Evolutionary conservation across 139 green algal genomes (phyloP).

Genomic region (Trebouxia sp.): DNA sequence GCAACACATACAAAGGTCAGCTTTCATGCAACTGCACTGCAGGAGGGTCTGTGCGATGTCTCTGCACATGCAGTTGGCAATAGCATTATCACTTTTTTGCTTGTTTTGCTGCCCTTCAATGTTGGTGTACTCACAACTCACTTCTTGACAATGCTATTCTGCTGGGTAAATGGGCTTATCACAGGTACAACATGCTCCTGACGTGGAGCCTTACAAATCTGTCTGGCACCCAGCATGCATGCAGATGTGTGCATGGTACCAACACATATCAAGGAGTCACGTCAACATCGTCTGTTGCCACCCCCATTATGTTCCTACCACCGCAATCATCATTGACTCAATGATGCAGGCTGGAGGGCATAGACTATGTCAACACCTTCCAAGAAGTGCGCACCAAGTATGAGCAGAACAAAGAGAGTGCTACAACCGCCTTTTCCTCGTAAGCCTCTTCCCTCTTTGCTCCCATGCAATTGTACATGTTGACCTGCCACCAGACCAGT

Average conservation of each 20-base stretch:
- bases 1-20: constrained; percentile 30
- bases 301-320: not conserved
- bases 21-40: not conserved
- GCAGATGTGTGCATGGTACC: not conserved
- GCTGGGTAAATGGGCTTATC: not conserved
- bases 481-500: not conserved
- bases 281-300: not conserved
- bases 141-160: not conserved
- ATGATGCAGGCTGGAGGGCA: constrained; percentile 32
- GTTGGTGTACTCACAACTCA: not conserved
- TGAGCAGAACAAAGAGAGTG: constrained; percentile 54
- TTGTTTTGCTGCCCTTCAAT: not conserved
- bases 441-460: not conserved
- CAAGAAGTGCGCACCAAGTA: constrained; percentile 72
- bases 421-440: not conserved
- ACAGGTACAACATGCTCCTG: not conserved
- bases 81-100: no score
- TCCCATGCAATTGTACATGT: not conserved
- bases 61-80: no score
- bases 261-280: not conserved
- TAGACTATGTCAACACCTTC: constrained; percentile 90
- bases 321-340: not conserved
- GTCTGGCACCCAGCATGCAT: not conserved
- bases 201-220: not conserved
- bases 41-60: no score